phyloP scores from a whole-genome alignment of 768 basidiomycete species.

The Serpula lacrymans region DNA sequence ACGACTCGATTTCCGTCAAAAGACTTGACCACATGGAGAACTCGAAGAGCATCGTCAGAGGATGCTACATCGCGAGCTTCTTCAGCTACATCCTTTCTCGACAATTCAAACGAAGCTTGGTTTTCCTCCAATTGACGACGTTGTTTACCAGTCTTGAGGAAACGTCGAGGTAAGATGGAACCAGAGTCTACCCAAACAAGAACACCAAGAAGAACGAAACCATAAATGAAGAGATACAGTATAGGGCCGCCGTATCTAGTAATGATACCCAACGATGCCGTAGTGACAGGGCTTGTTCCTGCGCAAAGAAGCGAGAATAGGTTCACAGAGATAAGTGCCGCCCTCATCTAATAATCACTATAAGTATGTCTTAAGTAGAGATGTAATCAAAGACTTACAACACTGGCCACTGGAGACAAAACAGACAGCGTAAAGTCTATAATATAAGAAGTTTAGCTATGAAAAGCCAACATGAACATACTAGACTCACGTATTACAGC shows the following conservation, averaged over 20 bases:
- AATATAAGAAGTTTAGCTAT: background rate
- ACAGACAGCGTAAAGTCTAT: slow-evolving; percentile 65
- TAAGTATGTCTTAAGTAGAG: too few species aligned
- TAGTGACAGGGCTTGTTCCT: slow-evolving; percentile 44
- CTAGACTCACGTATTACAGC: slow-evolving; percentile 50
- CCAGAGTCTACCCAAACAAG: slow-evolving; percentile 76
- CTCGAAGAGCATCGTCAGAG: slow-evolving; percentile 58
- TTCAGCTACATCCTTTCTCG: slow-evolving; percentile 48
- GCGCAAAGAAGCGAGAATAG: slow-evolving; percentile 72
- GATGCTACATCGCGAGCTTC: slow-evolving; percentile 48
- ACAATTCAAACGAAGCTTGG: slow-evolving; percentile 11
- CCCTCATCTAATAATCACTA: slow-evolving; percentile 63
- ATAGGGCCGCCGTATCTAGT: slow-evolving; percentile 72
- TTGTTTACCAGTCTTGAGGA: slow-evolving; percentile 20
- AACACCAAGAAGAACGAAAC: slow-evolving; percentile 53
- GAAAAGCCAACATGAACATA: background rate
- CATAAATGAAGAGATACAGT: slow-evolving; percentile 62
- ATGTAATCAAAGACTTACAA: slow-evolving; percentile 40
- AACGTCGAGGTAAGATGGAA: slow-evolving; percentile 42
- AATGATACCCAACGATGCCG: slow-evolving; percentile 49
- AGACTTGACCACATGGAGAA: slow-evolving; percentile 59
- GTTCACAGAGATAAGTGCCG: slow-evolving; percentile 73
- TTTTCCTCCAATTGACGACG: slow-evolving; percentile 10
- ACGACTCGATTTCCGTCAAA: slow-evolving; percentile 59
- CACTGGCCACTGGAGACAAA: slow-evolving; percentile 64